Evolutionary conservation across 805 yeast genomes (phyloP).

Genomic region (Millerozyma acaciae): DNA sequence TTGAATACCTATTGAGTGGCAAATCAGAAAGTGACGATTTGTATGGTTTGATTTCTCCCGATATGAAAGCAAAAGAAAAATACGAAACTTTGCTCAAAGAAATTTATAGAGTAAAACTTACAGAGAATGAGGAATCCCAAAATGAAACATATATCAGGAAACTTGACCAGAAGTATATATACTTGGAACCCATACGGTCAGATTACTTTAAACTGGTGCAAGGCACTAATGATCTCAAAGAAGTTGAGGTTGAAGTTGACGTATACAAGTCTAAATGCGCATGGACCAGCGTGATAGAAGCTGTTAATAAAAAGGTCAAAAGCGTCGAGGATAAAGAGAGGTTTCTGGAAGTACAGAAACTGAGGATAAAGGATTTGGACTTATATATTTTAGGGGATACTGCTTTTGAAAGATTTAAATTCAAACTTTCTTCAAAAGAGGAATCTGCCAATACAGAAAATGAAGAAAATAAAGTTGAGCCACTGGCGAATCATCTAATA

Average conservation of each 20-base stretch:
- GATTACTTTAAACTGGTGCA: conserved; percentile 26
- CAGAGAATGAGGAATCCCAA: conserved; percentile 6
- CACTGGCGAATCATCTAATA: background rate
- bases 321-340: conserved; percentile 29
- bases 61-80: conserved; percentile 7
- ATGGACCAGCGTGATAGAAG: conserved; percentile 29
- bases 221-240: conserved; percentile 7
- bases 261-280: conserved; percentile 3
- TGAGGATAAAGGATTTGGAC: conserved; percentile 45
- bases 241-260: conserved; percentile 8
- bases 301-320: conserved; percentile 32
- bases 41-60: conserved; percentile 24
- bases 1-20: conserved; percentile 57
- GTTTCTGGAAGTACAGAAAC: conserved; percentile 31
- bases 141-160: conserved; percentile 3
- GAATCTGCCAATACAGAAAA: conserved; percentile 1
- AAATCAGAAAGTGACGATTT: conserved; percentile 40
- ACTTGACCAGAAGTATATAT: conserved; percentile 15
- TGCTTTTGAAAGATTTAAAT: conserved; percentile 43
- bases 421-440: conserved; percentile 17
- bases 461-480: conserved; percentile 13
- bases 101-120: conserved; percentile 7
- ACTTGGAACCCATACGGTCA: conserved; percentile 26
- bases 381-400: conserved; percentile 48
- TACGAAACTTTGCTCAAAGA: conserved; percentile 24